phyloP scores from a whole-genome alignment of 768 basidiomycete genomes.

The Tricholoma furcatifolium region DNA sequence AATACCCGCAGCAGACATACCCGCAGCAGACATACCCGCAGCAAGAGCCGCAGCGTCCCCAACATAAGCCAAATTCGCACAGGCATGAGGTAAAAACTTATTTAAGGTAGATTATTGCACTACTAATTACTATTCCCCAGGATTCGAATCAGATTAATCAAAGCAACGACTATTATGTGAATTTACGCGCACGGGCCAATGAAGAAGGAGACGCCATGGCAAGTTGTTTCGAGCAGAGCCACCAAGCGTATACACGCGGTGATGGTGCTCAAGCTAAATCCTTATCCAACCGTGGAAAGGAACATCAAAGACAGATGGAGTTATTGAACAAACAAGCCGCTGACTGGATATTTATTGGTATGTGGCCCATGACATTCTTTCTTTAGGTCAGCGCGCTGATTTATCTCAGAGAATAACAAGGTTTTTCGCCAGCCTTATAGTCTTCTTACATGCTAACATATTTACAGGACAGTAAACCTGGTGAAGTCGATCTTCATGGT shows the following conservation, averaged over 20 bases:
- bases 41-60: constrained; percentile 14
- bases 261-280: constrained; percentile 82
- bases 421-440: constrained; percentile 33
- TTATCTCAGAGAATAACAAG: constrained; percentile 68
- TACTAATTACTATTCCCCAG: constrained; percentile 21
- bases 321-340: constrained; percentile 77
- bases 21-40: constrained; percentile 14
- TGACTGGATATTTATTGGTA: constrained; percentile 84
- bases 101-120: background rate
- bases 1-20: constrained; percentile 13
- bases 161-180: constrained; percentile 64
- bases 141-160: constrained; percentile 65
- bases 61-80: constrained; percentile 10
- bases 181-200: constrained; percentile 73
- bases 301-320: constrained; percentile 77
- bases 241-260: constrained; percentile 68
- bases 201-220: constrained; percentile 81
- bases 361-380: constrained; percentile 20
- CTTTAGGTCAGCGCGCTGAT: constrained; percentile 1
- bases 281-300: constrained; percentile 77
- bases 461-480: constrained; percentile 58
- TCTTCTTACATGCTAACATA: background rate
- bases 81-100: constrained; percentile 3
- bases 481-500: constrained; percentile 88
- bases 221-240: constrained; percentile 64